Percentiles rank a stretch among this genome's conserved stretches.
These are phyloP conservation scores for Calonectria montana DNA, from an alignment of 2,329 filamentous ascomycete genomes.

Conservation along the genomic window DNA sequence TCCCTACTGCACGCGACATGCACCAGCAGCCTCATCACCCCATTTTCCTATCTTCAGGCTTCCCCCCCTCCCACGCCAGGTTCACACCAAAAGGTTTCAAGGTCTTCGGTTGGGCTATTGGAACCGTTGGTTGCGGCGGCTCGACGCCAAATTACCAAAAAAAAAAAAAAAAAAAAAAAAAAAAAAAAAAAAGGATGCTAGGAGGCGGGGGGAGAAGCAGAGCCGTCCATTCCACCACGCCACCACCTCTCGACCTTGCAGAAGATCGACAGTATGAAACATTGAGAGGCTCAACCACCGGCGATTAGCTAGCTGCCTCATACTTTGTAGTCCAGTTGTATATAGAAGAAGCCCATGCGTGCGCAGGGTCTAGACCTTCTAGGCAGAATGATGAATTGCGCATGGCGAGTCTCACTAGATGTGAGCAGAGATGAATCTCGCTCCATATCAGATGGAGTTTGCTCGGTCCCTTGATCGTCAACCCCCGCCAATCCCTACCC, in stretches of 20 bases:
- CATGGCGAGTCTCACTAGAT: neutral
- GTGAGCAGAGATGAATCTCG: neutral
- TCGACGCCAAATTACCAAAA: neutral
- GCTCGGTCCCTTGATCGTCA: neutral
- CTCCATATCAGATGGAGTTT: slow-evolving; percentile 8
- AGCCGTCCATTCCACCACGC: neutral
- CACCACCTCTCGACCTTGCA: slow-evolving; percentile 14
- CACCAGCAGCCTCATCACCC: slow-evolving; percentile 30
- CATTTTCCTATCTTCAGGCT: slow-evolving; percentile 10
- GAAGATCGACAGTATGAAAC: slow-evolving; percentile 11
- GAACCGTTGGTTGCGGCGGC: neutral
- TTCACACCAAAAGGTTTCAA: neutral
- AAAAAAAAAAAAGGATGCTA: too few species aligned
- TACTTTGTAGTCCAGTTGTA: neutral
- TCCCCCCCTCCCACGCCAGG: slow-evolving; percentile 12
- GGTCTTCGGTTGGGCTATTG: neutral
- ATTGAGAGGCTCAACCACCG: slow-evolving; percentile 2
- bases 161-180: neutral
- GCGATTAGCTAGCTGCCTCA: neutral
- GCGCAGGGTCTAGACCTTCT: neutral
- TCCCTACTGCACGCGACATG: slow-evolving; percentile 40
- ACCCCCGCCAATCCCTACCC: slow-evolving; percentile 1
- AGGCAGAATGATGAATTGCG: neutral
- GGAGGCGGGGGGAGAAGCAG: too few species aligned
- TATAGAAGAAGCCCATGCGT: neutral